These are phyloP conservation scores for Triticum monococcum DNA, from an alignment of 176 grass and related monocot species.

Conservation along the genomic window DNA sequence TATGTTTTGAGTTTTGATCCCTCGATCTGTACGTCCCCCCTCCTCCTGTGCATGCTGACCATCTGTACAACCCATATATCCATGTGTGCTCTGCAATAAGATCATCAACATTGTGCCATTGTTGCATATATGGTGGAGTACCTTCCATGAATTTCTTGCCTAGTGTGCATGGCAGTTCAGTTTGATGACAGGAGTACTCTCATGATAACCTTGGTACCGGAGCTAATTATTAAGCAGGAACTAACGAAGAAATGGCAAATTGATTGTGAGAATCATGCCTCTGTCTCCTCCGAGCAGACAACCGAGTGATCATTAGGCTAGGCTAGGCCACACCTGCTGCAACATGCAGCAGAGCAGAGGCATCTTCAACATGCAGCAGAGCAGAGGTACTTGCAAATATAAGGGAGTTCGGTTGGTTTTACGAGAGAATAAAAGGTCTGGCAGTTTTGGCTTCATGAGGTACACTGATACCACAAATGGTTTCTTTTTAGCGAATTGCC, in stretches of 20 bases:
- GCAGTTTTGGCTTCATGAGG: neutral
- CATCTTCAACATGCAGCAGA: too few species aligned
- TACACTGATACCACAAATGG: too few species aligned
- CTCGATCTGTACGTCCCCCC: neutral
- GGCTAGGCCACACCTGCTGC: neutral
- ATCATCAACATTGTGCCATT: neutral
- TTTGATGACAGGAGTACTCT: neutral
- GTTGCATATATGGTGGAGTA: neutral
- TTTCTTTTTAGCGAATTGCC: neutral
- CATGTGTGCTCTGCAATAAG: conserved; percentile 5
- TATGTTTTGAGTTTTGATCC: neutral
- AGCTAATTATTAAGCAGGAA: neutral
- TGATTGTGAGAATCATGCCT: neutral
- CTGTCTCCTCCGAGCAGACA: neutral
- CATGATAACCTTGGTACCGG: neutral
- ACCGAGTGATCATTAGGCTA: neutral
- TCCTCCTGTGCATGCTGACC: too few species aligned
- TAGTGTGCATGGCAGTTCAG: neutral
- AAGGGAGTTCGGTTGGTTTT: neutral
- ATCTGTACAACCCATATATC: conserved; percentile 9
- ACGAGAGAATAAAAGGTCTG: neutral
- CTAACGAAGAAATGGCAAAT: neutral
- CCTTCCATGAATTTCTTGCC: neutral
- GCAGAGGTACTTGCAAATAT: neutral
- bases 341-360: neutral